Evolutionary conservation across 225 moss, liverwort and hornwort genomes (phyloP).

Genomic region (Pseudoscleropodium purum): DNA sequence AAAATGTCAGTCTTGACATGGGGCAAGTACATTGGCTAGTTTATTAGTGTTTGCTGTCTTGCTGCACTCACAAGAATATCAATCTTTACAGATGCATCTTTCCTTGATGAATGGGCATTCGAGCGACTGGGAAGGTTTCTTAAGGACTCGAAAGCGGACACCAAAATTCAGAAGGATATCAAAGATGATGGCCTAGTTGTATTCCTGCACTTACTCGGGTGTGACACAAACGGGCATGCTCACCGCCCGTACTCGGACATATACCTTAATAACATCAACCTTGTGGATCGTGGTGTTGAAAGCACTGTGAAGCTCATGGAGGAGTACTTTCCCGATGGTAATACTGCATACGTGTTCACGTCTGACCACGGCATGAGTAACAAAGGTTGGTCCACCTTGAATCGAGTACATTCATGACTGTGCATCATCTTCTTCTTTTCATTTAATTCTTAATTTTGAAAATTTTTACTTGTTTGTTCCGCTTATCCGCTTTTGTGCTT

Average conservation of each 20-base stretch:
- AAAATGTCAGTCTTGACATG: not conserved
- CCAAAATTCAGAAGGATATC: slow-evolving; percentile 39
- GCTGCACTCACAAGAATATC: not conserved
- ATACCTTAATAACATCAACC: slow-evolving; percentile 71
- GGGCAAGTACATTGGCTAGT: not conserved
- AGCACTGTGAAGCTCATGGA: slow-evolving; percentile 84
- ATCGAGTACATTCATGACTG: not conserved
- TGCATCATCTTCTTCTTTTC: not conserved
- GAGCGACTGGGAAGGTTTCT: slow-evolving; percentile 70
- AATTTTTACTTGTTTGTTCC: not conserved
- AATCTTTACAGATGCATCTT: slow-evolving; percentile 78
- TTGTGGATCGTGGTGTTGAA: slow-evolving; percentile 83
- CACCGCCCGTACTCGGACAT: slow-evolving; percentile 94
- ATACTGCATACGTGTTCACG: slow-evolving; percentile 84
- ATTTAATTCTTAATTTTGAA: not conserved
- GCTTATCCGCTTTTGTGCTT: not conserved
- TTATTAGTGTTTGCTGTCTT: not conserved
- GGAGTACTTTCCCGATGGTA: slow-evolving; percentile 65
- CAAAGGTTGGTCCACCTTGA: slow-evolving; percentile 55
- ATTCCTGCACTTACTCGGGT: slow-evolving; percentile 88
- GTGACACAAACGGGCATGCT: slow-evolving; percentile 98
- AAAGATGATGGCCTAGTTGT: slow-evolving; percentile 60
- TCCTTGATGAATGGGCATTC: slow-evolving; percentile 92
- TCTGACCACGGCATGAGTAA: slow-evolving; percentile 99
- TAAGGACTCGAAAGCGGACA: slow-evolving; percentile 38